Base-by-base conservation (phyloP, 106 monocot genomes). In the Amphibolis antarctica region DNA sequence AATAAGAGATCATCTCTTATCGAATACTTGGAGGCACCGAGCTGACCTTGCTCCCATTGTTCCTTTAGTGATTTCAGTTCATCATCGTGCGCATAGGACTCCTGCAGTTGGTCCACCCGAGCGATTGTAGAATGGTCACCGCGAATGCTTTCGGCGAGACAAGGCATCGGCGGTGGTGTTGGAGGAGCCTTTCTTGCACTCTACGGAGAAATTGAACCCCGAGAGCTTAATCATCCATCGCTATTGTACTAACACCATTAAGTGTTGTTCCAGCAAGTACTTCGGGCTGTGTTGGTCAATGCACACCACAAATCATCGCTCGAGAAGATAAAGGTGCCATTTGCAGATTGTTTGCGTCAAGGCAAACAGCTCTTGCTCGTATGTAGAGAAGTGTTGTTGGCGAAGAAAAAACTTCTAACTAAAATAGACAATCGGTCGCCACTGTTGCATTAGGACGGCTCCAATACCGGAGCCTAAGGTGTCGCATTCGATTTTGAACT, bases 271-370 rank as follows among this genome's bases (percentile, higher is more conserved):
- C 1, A 44, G 11, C 0, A 69, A 27, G 14, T 43, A 44, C 25
- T 44, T 59, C 5, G 59, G 42, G 17, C 56, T 69, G 4, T 21
- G 25, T 18, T 69, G 69, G 28, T 69, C 69, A 0, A 55, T 69
- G 28, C 2, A 10, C 3, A 69, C 47, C 19, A 46, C 25, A 28
- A 69, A 69, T 6, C 26, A 12, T 2, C 7, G 36, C 4, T 7
- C 36, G 2, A 36, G 7, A 7, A 36, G 36, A 7, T 36, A 36
- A 7, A 4, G 36, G 36, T 36, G 7, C 36, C 36, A 36, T 7
- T 36, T 36, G 2, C 7, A 7, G 36, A 36, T 7, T 2, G 36
- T 36, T 4, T 4, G 7, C 2, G 7, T 7, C 36, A 36, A 2
- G 2, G 7, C 36, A 2, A 36, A 36, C 36, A 36, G 2, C 36